phyloP scores from a whole-genome alignment of 441 rosid genomes.

The Euphorbia celastroides region DNA sequence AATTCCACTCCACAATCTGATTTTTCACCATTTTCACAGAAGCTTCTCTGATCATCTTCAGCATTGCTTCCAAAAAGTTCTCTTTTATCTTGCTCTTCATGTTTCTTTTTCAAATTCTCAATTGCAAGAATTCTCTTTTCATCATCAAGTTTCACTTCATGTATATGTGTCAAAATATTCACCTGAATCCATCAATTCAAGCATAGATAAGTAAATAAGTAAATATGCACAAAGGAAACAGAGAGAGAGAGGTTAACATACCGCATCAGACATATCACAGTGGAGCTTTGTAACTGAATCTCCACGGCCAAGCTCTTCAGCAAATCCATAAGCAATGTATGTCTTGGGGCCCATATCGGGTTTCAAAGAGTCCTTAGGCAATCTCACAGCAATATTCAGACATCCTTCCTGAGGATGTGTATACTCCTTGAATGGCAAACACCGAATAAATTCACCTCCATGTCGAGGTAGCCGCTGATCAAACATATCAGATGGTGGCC shows the following conservation, averaged over 20 bases:
- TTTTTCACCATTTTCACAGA: neutral
- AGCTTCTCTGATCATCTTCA: too few relatives aligned
- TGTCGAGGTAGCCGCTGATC: slow-evolving; percentile 69
- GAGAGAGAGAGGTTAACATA: too few relatives aligned
- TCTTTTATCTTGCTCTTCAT: slow-evolving; percentile 53
- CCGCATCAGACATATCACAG: slow-evolving; percentile 96
- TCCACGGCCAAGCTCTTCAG: slow-evolving; percentile 79
- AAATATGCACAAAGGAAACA: too few relatives aligned
- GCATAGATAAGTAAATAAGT: too few relatives aligned
- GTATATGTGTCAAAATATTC: slow-evolving; percentile 74
- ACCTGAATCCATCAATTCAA: too few relatives aligned
- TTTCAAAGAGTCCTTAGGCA: slow-evolving; percentile 47
- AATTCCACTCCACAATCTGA: neutral
- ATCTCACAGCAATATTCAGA: slow-evolving; percentile 55
- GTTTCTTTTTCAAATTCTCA: slow-evolving; percentile 45
- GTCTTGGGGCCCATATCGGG: slow-evolving; percentile 96
- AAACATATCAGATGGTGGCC: slow-evolving; percentile 74
- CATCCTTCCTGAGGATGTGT: slow-evolving; percentile 60
- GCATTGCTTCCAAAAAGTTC: slow-evolving; percentile 30
- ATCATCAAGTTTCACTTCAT: slow-evolving; percentile 43
- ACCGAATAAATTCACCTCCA: slow-evolving; percentile 55
- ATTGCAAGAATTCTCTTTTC: slow-evolving; percentile 50
- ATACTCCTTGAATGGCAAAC: slow-evolving; percentile 73
- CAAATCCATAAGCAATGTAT: slow-evolving; percentile 73
- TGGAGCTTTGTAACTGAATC: slow-evolving; percentile 93